Evolutionary conservation across 2,329 filamentous ascomycete species (phyloP), one percentile per base, ranked within the genome.

Genomic region (Sporothrix phasma): DNA sequence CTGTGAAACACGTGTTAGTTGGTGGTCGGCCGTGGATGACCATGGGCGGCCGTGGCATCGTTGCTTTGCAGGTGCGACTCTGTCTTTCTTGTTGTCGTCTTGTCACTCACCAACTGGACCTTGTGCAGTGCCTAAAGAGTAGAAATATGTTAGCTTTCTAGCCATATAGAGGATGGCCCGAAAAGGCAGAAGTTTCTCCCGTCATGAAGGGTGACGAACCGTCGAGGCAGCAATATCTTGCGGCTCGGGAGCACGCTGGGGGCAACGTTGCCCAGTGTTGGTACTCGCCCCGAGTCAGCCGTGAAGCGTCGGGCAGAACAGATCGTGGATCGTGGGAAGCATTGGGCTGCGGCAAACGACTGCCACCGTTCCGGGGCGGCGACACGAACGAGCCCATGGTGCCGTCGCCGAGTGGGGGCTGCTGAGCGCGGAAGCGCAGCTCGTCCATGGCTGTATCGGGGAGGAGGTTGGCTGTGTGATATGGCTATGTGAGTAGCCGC

Each of bases 291-390:
- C 77, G 90, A 87, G 78, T 96, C 95, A 65, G 92, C 94, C 68
- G 93, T 97, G 78, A 97, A 97, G 73, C 93, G 88, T 72, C 93
- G 88, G 76, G 90, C 74, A 97, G 81, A 70, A 86, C 87, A 68
- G 85, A 84, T 76, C 92, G 87, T 69, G 84, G 83, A 73, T 96
- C 90, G 75, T 85, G 82, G 68, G 82, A 74, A 67, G 79, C 75
- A 64, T 80, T 76, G 68, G 82, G 80, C 69, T 83, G 83, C 68
- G 79, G 80, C 74, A 86, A 80, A 72, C 86, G 84, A 72, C 79
- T 81, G 72, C 84, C 56, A 45, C 39, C 82, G 75, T 88, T 88
- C 74, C 89, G 86, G 70, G 85, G 84, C 72, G 89, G 87, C 71
- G 89, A 88, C 72, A 87, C 86, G 75, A 91, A 85, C 69, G 86